Evolutionary conservation across 1,284 basidiomycete genomes (phyloP), one percentile per base, ranked within the genome.

Genomic region (Sporisorium sorghi): DNA sequence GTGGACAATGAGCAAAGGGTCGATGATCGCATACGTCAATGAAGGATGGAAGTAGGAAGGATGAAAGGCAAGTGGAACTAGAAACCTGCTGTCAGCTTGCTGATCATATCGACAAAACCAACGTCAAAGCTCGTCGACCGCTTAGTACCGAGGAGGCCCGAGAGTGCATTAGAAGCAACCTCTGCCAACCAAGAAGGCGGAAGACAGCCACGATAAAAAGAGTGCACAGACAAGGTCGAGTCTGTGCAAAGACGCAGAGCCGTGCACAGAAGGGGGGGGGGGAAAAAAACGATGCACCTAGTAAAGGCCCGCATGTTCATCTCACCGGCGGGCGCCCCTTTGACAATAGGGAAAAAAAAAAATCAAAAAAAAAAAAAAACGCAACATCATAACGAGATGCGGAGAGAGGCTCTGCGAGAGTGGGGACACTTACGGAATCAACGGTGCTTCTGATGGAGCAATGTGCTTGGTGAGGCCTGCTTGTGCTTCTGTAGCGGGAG

Each of bases 381-480:
- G 17, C 9, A n/a, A 26, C 32, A 42, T 56, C 33, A 43, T 40
- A 23, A 35, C 26, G 33, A 48, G 17, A 53, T 24, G 58, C 28
- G 37, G 47, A 32, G 44, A 42, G 17, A 26, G 6, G 23, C 4
- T 1, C n/a, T 14, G 17, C n/a, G 17, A 9, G 23, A 33, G 24
- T 28, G 24, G 28, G 28, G 32, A 39, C 8, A 64, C 67, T 70
- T 70, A 70, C 67, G 35, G 48, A 46, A 14, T 58, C 60, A 21
- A 51, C 33, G 42, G 33, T 5, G 48, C 39, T 55, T 24, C 30
- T 28, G 30, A 17, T 28, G 42, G 48, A 30, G 19, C 57, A 57
- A 28, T 52, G 49, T 32, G 53, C 35, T 59, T 64, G 39, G 30
- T 51, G 37, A 33, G 44, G 37, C 50, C 53, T 40, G 47, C 19